A percentile compares a stretch with the other conserved stretches of the same genome.
phyloP scores from a whole-genome alignment of 2,329 filamentous ascomycete genomes.

The Bipolaris oryzae region DNA sequence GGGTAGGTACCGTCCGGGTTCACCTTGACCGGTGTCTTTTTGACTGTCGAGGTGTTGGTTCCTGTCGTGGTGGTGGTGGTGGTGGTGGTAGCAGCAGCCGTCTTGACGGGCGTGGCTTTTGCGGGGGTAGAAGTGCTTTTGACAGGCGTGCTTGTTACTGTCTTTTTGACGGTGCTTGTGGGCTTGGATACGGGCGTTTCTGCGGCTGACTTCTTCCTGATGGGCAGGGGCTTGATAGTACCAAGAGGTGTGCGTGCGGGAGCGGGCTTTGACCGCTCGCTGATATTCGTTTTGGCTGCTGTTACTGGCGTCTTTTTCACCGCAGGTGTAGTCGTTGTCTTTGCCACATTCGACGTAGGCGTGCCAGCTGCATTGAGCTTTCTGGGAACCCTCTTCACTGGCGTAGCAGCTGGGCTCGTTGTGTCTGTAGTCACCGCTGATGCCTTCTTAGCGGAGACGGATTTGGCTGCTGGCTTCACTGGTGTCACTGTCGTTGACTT shows the following conservation, averaged over 20 bases:
- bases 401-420: constrained; percentile 22
- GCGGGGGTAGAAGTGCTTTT: constrained; percentile 19
- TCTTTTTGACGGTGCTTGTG: constrained; percentile 20
- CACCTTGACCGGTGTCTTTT: constrained; percentile 31
- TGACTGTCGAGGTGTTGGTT: constrained; percentile 29
- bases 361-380: constrained; percentile 21
- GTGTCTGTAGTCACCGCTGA: constrained; percentile 9
- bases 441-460: constrained; percentile 24
- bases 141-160: constrained; percentile 13
- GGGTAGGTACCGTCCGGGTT: constrained; percentile 35
- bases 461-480: constrained; percentile 24
- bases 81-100: constrained; percentile 5
- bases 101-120: constrained; percentile 19
- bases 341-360: constrained; percentile 9
- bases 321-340: constrained; percentile 14
- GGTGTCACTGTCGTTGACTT: constrained; percentile 33
- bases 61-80: constrained; percentile 19
- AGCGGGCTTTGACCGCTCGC: constrained; percentile 24
- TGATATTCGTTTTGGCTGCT: constrained; percentile 24
- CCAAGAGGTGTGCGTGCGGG: constrained; percentile 22
- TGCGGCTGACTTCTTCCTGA: constrained; percentile 13
- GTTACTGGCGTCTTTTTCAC: constrained; percentile 27
- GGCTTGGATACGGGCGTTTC: constrained; percentile 12
- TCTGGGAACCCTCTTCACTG: constrained; percentile 33
- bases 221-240: constrained; percentile 28